Conservation (phyloP, 371 early-diverging fungal species). For the Mucor racemosus region DNA sequence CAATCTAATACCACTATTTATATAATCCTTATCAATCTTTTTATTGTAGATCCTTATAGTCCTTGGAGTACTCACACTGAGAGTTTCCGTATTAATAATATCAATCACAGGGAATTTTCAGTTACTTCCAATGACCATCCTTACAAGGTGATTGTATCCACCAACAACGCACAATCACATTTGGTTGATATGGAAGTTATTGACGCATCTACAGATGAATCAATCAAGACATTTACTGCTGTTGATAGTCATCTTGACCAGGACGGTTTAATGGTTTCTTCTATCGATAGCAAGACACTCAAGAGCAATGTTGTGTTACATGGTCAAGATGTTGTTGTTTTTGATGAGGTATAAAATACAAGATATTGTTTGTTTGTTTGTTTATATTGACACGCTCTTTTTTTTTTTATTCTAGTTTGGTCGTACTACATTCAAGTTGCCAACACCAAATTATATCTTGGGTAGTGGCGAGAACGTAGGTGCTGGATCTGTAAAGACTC, state of each 20-base stretch:
- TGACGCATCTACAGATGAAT: conserved; percentile 25
- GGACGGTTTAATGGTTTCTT: conserved; percentile 58
- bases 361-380: not conserved
- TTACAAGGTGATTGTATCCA: conserved; percentile 37
- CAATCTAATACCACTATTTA: not conserved
- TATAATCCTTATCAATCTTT: not conserved
- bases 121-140: conserved; percentile 32
- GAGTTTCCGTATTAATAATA: conserved; percentile 62
- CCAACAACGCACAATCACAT: conserved; percentile 20
- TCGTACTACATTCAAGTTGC: conserved; percentile 64
- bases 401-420: conserved; percentile 38
- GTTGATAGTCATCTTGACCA: conserved; percentile 38
- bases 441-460: conserved; percentile 62
- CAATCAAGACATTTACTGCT: conserved; percentile 32
- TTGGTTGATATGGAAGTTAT: conserved; percentile 39
- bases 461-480: conserved; percentile 51
- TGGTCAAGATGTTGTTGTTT: conserved; percentile 68
- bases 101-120: conserved; percentile 45
- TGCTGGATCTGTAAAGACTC: conserved; percentile 83
- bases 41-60: conserved; percentile 38
- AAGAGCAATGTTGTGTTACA: conserved; percentile 65
- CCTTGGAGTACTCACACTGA: conserved; percentile 65
- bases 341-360: conserved; percentile 57
- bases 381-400: not conserved
- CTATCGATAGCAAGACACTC: conserved; percentile 61